phyloP scores from a whole-genome alignment of 78 protist species.

The Capsaspora owczarzaki region DNA sequence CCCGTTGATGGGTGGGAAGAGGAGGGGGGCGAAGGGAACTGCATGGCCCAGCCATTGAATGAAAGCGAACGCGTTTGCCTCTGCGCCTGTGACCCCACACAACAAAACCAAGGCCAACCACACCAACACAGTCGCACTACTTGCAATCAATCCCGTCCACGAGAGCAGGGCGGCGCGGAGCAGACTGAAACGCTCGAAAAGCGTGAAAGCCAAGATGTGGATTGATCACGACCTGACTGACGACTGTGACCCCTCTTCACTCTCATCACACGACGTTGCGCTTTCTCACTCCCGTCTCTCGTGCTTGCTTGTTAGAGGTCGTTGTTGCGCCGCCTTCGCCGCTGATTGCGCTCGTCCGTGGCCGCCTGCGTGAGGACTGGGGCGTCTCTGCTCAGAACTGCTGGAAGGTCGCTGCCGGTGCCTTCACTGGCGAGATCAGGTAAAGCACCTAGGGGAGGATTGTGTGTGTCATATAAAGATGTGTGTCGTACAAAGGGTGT shows the following conservation, averaged over 20 bases:
- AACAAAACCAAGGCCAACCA: background rate
- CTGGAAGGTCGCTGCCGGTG: slow-evolving; percentile 62
- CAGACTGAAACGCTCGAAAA: background rate
- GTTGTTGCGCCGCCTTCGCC: slow-evolving; percentile 29
- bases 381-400: slow-evolving; percentile 56
- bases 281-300: background rate
- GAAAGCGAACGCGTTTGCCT: background rate
- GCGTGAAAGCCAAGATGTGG: background rate
- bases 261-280: too few relatives aligned
- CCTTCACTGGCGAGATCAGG: slow-evolving; percentile 82
- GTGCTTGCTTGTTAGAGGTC: too few relatives aligned
- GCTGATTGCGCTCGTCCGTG: background rate
- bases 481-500: background rate
- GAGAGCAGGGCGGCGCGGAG: background rate
- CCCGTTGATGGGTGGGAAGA: background rate
- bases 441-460: background rate
- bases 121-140: background rate
- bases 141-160: background rate
- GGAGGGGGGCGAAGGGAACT: background rate
- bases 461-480: background rate
- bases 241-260: too few relatives aligned
- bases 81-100: background rate
- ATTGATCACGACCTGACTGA: too few relatives aligned
- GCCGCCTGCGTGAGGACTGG: slow-evolving; percentile 12
- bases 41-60: background rate